These are phyloP conservation scores for Eruca vesicaria DNA, from an alignment of 441 rosid species.

Conservation along the genomic window DNA sequence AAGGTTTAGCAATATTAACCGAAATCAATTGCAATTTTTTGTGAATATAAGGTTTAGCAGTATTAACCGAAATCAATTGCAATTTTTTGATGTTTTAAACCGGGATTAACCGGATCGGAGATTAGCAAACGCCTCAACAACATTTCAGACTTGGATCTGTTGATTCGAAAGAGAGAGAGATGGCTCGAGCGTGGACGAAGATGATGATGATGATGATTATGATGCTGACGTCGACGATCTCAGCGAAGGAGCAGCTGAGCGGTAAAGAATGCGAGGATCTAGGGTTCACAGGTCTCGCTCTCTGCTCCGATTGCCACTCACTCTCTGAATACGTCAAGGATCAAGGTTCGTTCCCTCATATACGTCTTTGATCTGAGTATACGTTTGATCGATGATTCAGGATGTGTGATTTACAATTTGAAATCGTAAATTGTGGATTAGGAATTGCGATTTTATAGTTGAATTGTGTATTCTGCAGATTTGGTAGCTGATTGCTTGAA, in stretches of 20 bases:
- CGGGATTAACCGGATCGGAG: slow-evolving; percentile 2
- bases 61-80: not conserved
- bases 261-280: slow-evolving; percentile 74
- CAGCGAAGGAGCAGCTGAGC: slow-evolving; percentile 63
- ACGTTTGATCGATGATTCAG: not conserved
- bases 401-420: not conserved
- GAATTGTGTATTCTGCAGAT: slow-evolving; percentile 45
- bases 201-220: slow-evolving; percentile 24
- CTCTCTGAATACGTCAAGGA: slow-evolving; percentile 88
- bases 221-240: slow-evolving; percentile 21
- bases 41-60: too few relatives aligned
- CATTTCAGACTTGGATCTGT: not conserved
- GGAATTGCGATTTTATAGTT: not conserved
- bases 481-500: slow-evolving; percentile 89
- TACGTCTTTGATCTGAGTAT: not conserved
- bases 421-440: too few relatives aligned
- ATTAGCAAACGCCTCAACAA: not conserved
- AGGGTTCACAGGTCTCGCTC: slow-evolving; percentile 88
- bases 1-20: not conserved
- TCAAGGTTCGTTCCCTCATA: slow-evolving; percentile 50
- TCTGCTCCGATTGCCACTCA: slow-evolving; percentile 88
- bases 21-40: not conserved
- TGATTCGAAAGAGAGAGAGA: slow-evolving; percentile 6
- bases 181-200: slow-evolving; percentile 19
- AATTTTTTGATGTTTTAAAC: not conserved